Percentiles rank a stretch among this genome's conserved stretches.
Conservation (phyloP, 2,329 filamentous ascomycete genomes). For the Ampelomyces quisqualis region DNA sequence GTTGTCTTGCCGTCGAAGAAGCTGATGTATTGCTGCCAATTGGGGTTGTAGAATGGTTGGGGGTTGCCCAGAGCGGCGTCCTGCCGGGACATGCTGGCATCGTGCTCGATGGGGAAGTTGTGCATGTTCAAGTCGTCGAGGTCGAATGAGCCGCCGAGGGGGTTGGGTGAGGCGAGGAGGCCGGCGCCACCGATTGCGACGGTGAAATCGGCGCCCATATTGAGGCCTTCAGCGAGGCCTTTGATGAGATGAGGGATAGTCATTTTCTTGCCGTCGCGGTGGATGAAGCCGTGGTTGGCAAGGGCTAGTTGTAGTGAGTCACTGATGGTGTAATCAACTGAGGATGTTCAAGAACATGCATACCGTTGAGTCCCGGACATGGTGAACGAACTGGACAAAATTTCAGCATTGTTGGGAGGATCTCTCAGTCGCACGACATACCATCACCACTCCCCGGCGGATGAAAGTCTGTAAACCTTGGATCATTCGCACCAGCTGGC, state of each 20-base stretch:
- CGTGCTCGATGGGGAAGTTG: constrained; percentile 26
- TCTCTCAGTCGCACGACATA: neutral
- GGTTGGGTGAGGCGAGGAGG: constrained; percentile 15
- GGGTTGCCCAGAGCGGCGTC: constrained; percentile 18
- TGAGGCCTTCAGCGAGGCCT: constrained; percentile 18
- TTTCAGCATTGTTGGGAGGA: neutral
- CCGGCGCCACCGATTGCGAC: constrained; percentile 13
- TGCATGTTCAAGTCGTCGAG: constrained; percentile 16
- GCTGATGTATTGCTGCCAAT: constrained; percentile 16
- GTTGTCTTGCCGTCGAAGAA: constrained; percentile 13
- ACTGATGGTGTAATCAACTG: too few relatives aligned
- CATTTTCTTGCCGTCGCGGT: constrained; percentile 14
- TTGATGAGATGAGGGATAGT: constrained; percentile 19
- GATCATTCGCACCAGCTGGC: constrained; percentile 13
- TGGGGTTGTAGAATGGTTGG: constrained; percentile 9
- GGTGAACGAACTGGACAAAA: constrained; percentile 13
- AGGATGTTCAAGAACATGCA: too few relatives aligned
- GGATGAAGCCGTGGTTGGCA: constrained; percentile 23
- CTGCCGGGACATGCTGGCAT: constrained; percentile 19
- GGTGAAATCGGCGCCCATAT: constrained; percentile 23
- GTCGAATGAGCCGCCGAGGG: constrained; percentile 19
- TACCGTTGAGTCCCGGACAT: constrained; percentile 17
- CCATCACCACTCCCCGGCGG: constrained; percentile 15
- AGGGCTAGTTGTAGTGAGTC: too few relatives aligned
- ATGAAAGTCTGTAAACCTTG: constrained; percentile 14